A percentile compares a stretch with the other conserved stretches of the same genome.
Conservation (phyloP, 2,329 filamentous ascomycete species). For the Colletotrichum eremochloae region DNA sequence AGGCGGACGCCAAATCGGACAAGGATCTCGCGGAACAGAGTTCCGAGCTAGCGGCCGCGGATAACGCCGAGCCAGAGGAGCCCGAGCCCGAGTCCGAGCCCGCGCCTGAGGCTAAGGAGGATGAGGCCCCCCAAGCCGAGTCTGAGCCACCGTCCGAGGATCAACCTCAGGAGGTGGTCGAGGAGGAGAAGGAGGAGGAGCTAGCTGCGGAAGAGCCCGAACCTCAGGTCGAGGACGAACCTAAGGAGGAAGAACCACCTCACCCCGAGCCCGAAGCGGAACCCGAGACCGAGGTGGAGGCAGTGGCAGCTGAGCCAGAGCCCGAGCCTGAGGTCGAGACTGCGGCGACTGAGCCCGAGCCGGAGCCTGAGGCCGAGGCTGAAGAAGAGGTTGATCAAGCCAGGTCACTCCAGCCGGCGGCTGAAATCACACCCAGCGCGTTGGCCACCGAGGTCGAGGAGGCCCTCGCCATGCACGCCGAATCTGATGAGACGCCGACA, state of each 20-base stretch:
- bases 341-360: not conserved
- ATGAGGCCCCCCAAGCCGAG: not conserved
- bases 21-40: constrained; percentile 1
- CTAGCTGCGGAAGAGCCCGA: not conserved
- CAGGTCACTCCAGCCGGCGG: not conserved
- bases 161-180: not conserved
- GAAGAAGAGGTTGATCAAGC: constrained; percentile 6
- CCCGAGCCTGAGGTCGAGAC: too few species aligned
- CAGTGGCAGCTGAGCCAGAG: too few species aligned
- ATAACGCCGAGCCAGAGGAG: not conserved
- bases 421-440: constrained; percentile 11
- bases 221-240: not conserved
- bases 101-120: not conserved
- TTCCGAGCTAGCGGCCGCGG: constrained; percentile 5
- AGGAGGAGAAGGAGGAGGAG: not conserved
- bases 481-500: not conserved
- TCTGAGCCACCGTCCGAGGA: constrained; percentile 9
- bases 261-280: not conserved
- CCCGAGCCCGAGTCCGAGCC: constrained; percentile 2
- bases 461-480: constrained; percentile 5
- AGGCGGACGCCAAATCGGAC: constrained; percentile 3
- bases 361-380: not conserved
- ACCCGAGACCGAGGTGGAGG: not conserved
- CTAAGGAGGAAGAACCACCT: not conserved
- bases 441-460: constrained; percentile 18